Percentiles rank a stretch among this genome's conserved stretches.
phyloP scores from a whole-genome alignment of 306 rosid genomes.

The Dicorynia guianensis region DNA sequence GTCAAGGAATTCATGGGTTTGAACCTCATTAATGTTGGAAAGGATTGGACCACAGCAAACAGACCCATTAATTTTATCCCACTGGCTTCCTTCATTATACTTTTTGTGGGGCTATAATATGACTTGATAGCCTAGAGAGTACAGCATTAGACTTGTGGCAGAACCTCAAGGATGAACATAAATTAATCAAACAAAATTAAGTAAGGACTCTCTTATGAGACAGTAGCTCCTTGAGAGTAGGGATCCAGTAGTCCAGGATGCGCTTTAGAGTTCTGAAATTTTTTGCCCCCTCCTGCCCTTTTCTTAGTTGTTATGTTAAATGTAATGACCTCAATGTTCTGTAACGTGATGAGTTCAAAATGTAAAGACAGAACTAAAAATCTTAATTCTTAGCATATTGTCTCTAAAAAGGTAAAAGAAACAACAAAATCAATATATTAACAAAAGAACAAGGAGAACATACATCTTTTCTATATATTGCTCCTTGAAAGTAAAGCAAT shows the following conservation, averaged over 20 bases:
- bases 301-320: no score
- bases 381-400: no score
- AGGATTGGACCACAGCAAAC: not conserved
- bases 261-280: no score
- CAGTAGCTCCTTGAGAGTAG: not conserved
- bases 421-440: slow-evolving; percentile 1
- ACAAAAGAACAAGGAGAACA: slow-evolving; percentile 36
- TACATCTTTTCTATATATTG: slow-evolving; percentile 88
- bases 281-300: no score
- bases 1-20: not conserved
- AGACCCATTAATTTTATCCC: not conserved
- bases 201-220: not conserved
- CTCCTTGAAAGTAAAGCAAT: slow-evolving; percentile 85
- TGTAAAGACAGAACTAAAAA: not conserved
- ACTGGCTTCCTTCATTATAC: not conserved
- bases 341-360: not conserved
- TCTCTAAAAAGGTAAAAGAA: slow-evolving; percentile 5
- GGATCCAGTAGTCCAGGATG: not conserved
- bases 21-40: not conserved
- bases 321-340: no score
- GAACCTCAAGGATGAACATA: not conserved
- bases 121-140: not conserved
- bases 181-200: slow-evolving; percentile 9
- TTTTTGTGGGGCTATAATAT: not conserved
- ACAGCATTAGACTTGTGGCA: not conserved